phyloP scores from a whole-genome alignment of 2,329 filamentous ascomycete species.

The Chaetomiaceae sp. region DNA sequence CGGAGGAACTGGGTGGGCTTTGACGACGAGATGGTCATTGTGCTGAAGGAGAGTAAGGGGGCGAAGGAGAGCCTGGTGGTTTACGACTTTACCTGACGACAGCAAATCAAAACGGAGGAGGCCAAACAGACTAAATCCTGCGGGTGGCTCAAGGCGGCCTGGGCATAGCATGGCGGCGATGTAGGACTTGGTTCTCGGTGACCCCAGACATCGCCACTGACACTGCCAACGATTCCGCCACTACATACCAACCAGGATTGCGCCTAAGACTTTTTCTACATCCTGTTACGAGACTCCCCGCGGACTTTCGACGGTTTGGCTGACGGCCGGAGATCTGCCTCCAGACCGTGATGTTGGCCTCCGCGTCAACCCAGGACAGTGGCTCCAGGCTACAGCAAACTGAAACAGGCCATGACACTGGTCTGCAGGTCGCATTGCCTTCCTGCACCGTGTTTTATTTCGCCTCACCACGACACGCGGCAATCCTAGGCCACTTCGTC shows the following conservation, averaged over 20 bases:
- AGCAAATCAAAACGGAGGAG: too few species aligned
- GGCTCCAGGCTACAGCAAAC: too few species aligned
- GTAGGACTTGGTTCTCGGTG: too few species aligned
- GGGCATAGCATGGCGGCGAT: too few species aligned
- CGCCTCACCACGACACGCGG: background rate
- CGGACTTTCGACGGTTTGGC: too few species aligned
- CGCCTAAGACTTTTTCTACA: too few species aligned
- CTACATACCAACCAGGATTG: too few species aligned
- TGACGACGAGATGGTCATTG: conserved; percentile 87
- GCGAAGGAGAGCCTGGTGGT: conserved; percentile 72
- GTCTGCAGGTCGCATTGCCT: background rate
- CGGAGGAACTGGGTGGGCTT: conserved; percentile 71
- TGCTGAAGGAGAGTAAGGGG: conserved; percentile 64
- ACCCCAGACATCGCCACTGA: too few species aligned
- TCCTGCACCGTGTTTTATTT: background rate
- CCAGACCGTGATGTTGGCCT: background rate
- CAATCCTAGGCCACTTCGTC: background rate
- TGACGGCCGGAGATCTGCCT: background rate
- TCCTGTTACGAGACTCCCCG: too few species aligned
- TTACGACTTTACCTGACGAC: conserved; percentile 83
- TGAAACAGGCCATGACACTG: background rate
- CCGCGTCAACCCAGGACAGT: background rate
- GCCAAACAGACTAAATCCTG: too few species aligned
- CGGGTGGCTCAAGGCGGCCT: too few species aligned
- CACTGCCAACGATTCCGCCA: too few species aligned